These are phyloP conservation scores for Fomitopsis schrenkii DNA, from an alignment of 1,284 basidiomycete genomes.

Conservation along the genomic window DNA sequence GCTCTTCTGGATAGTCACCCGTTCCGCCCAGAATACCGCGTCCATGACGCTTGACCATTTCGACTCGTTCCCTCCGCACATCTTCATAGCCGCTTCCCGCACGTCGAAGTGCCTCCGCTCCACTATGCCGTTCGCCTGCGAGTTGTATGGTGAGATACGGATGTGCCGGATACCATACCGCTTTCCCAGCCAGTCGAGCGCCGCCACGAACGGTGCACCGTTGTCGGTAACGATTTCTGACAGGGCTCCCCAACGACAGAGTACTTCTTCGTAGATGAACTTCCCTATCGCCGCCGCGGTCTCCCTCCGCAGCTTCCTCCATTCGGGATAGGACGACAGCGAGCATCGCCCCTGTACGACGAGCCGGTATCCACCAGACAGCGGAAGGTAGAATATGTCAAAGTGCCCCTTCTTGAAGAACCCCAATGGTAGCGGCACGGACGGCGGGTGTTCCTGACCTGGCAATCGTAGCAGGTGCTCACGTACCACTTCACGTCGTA, in stretches of 20 bases:
- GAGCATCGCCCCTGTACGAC: too few relatives aligned
- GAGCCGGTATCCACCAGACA: too few relatives aligned
- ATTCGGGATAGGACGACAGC: too few relatives aligned
- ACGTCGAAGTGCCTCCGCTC: slow-evolving; percentile 34
- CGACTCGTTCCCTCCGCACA: slow-evolving; percentile 25
- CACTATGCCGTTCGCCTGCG: slow-evolving; percentile 33
- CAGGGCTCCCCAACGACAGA: slow-evolving; percentile 20
- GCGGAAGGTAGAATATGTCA: too few relatives aligned
- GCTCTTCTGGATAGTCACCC: slow-evolving; percentile 23
- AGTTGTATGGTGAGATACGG: slow-evolving; percentile 41
- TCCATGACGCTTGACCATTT: slow-evolving; percentile 26
- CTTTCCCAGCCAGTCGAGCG: slow-evolving; percentile 23
- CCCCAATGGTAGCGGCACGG: slow-evolving; percentile 22
- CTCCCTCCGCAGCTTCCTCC: neutral
- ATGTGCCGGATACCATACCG: slow-evolving; percentile 36
- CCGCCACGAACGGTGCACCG: slow-evolving; percentile 26
- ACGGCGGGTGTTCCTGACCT: too few relatives aligned
- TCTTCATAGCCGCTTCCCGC: slow-evolving; percentile 32
- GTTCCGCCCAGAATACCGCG: slow-evolving; percentile 37
- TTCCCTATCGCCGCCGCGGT: slow-evolving; percentile 10
- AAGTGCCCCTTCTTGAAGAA: slow-evolving; percentile 32
- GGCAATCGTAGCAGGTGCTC: too few relatives aligned
- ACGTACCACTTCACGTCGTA: too few relatives aligned
- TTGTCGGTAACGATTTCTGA: slow-evolving; percentile 23
- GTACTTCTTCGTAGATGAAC: slow-evolving; percentile 23